These are phyloP conservation scores for Malus sylvestris DNA, from an alignment of 306 rosid genomes.

Conservation along the genomic window DNA sequence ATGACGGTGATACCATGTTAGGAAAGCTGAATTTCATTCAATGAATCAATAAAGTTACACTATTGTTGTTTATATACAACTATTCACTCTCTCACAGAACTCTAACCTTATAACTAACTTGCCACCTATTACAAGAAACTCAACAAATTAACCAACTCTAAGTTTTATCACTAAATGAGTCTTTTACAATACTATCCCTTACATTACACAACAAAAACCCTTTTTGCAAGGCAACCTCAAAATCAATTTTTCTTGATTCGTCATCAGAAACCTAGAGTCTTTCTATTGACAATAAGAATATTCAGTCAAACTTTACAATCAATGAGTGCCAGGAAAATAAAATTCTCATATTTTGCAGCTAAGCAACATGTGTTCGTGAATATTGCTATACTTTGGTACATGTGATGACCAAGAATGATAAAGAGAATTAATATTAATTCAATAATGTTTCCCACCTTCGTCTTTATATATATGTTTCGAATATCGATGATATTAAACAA, in stretches of 20 bases:
- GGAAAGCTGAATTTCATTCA: too few species aligned
- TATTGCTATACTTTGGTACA: not conserved
- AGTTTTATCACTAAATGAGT: too few species aligned
- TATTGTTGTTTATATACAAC: too few species aligned
- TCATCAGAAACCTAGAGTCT: not conserved
- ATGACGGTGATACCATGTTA: too few species aligned
- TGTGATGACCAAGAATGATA: conserved; percentile 36
- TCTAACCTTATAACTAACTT: too few species aligned
- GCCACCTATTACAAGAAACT: too few species aligned
- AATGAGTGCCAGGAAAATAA: not conserved
- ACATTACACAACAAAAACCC: not conserved
- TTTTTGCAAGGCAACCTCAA: not conserved
- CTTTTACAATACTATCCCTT: too few species aligned
- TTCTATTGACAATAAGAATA: conserved; percentile 27
- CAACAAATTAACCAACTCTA: too few species aligned
- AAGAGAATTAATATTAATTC: conserved; percentile 11
- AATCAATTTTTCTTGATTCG: not conserved
- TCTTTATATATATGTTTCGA: not conserved
- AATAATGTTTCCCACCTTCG: not conserved
- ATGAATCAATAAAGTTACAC: too few species aligned
- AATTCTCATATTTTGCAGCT: not conserved
- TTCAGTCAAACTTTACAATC: conserved; percentile 30
- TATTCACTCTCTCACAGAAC: too few species aligned
- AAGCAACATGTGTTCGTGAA: not conserved
- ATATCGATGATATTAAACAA: not conserved